A percentile compares a stretch with the other conserved stretches of the same genome.
Evolutionary conservation across 441 rosid species (phyloP).

Genomic region (Rhodomyrtus psidioides): DNA sequence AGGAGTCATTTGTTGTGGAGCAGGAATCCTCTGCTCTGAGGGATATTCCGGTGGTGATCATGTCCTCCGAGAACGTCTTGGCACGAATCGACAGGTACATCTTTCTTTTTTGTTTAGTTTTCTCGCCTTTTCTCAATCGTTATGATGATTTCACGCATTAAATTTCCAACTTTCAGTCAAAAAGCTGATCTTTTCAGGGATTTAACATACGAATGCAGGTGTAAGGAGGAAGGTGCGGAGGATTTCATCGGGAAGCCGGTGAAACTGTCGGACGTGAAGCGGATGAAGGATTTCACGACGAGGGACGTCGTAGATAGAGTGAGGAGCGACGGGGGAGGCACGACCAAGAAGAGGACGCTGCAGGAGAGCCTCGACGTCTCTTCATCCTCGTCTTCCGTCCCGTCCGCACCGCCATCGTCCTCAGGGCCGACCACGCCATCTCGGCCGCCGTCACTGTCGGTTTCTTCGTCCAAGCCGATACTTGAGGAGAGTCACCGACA

Average conservation of each 20-base stretch:
- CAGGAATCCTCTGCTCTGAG: constrained; percentile 1
- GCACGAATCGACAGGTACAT: constrained; percentile 19
- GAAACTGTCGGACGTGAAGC: constrained; percentile 78
- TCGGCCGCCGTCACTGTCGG: constrained; percentile 3
- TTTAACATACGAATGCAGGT: constrained; percentile 22
- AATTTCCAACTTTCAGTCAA: not conserved
- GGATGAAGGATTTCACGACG: constrained; percentile 43
- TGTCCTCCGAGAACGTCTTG: constrained; percentile 42
- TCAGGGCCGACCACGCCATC: constrained; percentile 7
- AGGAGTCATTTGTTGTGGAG: not conserved
- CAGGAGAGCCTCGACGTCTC: constrained; percentile 22
- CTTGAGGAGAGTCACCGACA: not conserved
- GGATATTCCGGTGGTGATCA: constrained; percentile 3
- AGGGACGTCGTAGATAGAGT: constrained; percentile 21
- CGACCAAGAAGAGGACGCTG: constrained; percentile 33
- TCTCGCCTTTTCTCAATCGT: too few species aligned
- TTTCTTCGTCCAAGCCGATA: too few species aligned
- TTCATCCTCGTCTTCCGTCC: constrained; percentile 20
- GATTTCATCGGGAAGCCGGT: constrained; percentile 89
- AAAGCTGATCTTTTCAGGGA: not conserved
- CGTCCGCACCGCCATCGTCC: constrained; percentile 14
- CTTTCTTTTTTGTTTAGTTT: too few species aligned
- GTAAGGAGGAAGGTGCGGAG: constrained; percentile 96
- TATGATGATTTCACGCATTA: not conserved
- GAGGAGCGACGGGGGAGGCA: constrained; percentile 6